These are phyloP conservation scores for Malassezia japonica DNA, from an alignment of 1,284 basidiomycete genomes.

Conservation along the genomic window DNA sequence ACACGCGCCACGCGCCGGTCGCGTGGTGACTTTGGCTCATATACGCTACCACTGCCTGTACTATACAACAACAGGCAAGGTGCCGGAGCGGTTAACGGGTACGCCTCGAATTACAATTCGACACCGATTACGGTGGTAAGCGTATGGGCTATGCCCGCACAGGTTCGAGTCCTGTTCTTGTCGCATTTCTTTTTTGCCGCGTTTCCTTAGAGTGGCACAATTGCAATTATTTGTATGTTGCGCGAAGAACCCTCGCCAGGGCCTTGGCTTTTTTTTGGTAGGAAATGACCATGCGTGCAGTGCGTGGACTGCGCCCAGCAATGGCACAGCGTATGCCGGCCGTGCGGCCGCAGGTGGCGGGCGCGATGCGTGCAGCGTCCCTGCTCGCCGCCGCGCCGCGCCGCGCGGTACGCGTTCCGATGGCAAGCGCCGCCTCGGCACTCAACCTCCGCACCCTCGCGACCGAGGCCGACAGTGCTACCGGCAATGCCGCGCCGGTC, in stretches of 20 bases:
- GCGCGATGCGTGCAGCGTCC: background rate
- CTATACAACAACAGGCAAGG: slow-evolving; percentile 11
- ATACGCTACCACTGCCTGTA: too few species aligned
- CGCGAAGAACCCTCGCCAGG: too few species aligned
- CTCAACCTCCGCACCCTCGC: slow-evolving; percentile 18
- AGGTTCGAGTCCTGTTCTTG: slow-evolving; percentile 23
- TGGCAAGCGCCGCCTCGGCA: slow-evolving; percentile 18
- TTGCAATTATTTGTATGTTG: background rate
- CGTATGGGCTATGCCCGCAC: slow-evolving; percentile 21
- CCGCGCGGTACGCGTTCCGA: slow-evolving; percentile 16
- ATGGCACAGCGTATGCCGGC: background rate
- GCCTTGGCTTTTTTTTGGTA: background rate
- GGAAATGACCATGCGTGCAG: slow-evolving; percentile 1
- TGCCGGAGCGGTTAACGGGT: slow-evolving; percentile 22
- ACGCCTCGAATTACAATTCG: slow-evolving; percentile 17
- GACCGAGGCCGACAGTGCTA: slow-evolving; percentile 3
- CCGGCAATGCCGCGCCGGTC: slow-evolving; percentile 2
- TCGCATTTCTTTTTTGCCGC: slow-evolving; percentile 11
- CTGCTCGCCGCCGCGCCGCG: slow-evolving; percentile 10
- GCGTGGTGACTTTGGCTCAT: too few species aligned
- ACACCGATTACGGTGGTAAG: slow-evolving; percentile 15
- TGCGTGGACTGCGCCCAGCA: slow-evolving; percentile 5
- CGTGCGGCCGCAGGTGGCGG: background rate
- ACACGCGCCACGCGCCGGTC: background rate
- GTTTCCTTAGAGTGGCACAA: background rate